A percentile compares a stretch with the other conserved stretches of the same genome.
These are phyloP conservation scores for Cucurbita argyrosperma DNA, from an alignment of 306 rosid genomes.

Conservation along the genomic window DNA sequence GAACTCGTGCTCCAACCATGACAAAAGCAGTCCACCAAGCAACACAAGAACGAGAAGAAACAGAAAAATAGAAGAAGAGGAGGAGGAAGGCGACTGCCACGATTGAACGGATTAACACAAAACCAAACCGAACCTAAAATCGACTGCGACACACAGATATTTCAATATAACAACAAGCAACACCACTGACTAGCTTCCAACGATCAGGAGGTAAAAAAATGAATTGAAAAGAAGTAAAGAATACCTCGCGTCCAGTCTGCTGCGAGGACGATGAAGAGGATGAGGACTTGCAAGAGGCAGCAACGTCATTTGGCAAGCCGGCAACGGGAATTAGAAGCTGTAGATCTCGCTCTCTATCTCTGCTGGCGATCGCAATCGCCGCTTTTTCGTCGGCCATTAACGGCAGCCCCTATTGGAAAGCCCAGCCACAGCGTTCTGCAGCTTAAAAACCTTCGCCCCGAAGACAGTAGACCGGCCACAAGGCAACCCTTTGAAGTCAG, in stretches of 20 bases:
- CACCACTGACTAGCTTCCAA: not conserved
- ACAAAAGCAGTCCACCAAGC: not conserved
- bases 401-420: not conserved
- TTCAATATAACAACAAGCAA: not conserved
- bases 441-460: not conserved
- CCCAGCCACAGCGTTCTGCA: not conserved
- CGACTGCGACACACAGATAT: not conserved
- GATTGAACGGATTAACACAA: not conserved
- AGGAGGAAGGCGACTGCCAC: not conserved
- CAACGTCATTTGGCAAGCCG: conserved; percentile 20
- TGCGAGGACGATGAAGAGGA: conserved; percentile 40
- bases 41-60: not conserved
- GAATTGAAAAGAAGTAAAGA: not conserved
- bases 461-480: not conserved
- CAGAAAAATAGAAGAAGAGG: no score
- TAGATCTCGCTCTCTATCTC: conserved; percentile 70
- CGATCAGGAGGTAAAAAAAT: not conserved
- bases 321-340: conserved; percentile 79
- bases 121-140: not conserved
- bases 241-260: conserved; percentile 57
- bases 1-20: not conserved
- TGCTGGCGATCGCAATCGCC: conserved; percentile 31
- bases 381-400: conserved; percentile 63
- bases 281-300: conserved; percentile 36
- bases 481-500: not conserved